Evolutionary conservation across 192 early-diverging fungal species (phyloP), one percentile per base, ranked within the genome.

Genomic region (Linnemannia schmuckeri): DNA sequence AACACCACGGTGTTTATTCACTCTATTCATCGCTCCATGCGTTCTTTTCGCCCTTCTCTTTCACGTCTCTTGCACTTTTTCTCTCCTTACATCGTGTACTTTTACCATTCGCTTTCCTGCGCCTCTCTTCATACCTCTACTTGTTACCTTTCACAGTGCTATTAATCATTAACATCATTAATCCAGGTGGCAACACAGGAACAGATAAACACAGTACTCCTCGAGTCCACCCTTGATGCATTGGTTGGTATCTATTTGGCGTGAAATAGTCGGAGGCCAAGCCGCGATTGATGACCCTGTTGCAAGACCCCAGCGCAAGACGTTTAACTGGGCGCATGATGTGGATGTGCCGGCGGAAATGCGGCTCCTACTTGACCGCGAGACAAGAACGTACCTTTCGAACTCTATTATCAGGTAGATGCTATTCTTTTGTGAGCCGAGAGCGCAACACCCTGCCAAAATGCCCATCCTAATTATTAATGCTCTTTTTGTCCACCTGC

Each of bases 361-460:
- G 76, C 76, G 68, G 46, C 49, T 47, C 27, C 27, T 70, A 10
- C 76, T 46, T 8, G 76, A 77, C 68, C 41, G 30, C 33, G 61
- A 20, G n/a, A 77, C 44, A 10, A 63, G 76, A 6, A 42, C 33
- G 18, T 66, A 52, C 27, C 76, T 77, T 24, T 30, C 8, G 76
- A 77, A 13, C 76, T 77, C 0, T 77, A 77, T 66, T 70, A 77
- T 33, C 69, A 52, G 44, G 66, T 69, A 77, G 0, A 49, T 17
- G 1, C 15, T 18, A 17, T 18, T 18, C 13, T 18, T 20, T 13
- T 49, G 17, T 12, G 47, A 49, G 17, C 18, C 18, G 47, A 10
- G 47, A 49, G 18, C 15, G 5, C 1, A 2, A 4, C 15, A 17
- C 4, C 4, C 1, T 49, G 0, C 1, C 13, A 8, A 49, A 49